Evolutionary conservation across 306 rosid genomes (phyloP).

Genomic region (Cicer cuneatum): DNA sequence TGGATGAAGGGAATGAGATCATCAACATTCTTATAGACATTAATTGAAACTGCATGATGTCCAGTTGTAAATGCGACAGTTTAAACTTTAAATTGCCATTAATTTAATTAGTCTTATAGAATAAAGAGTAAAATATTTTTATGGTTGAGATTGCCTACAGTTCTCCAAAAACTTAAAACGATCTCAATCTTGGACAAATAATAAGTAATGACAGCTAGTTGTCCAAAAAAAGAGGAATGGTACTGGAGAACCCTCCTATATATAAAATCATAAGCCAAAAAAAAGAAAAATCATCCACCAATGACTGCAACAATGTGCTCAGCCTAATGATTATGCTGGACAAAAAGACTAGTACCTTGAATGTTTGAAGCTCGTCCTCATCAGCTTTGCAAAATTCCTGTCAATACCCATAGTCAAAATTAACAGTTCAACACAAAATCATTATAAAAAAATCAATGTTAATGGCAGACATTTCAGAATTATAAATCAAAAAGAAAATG

Average conservation of each 20-base stretch:
- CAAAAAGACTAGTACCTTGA: slow-evolving; percentile 60
- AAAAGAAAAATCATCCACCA: neutral
- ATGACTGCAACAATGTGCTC: slow-evolving; percentile 13
- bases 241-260: neutral
- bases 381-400: slow-evolving; percentile 72
- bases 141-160: neutral
- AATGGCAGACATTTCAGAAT: slow-evolving; percentile 21
- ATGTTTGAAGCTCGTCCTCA: slow-evolving; percentile 63
- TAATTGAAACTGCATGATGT: slow-evolving; percentile 21
- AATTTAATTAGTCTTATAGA: neutral
- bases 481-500: slow-evolving; percentile 11
- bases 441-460: neutral
- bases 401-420: slow-evolving; percentile 35
- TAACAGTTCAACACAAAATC: slow-evolving; percentile 33
- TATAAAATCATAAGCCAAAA: slow-evolving; percentile 11
- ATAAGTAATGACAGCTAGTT: slow-evolving; percentile 1
- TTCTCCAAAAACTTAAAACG: neutral
- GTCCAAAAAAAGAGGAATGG: neutral
- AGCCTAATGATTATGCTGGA: slow-evolving; percentile 36
- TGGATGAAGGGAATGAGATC: slow-evolving; percentile 4
- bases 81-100: slow-evolving; percentile 3
- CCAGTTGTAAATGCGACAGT: neutral
- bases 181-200: neutral
- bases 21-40: slow-evolving; percentile 15
- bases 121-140: neutral